Evolutionary conservation across 169 alveolate species (phyloP), one percentile per base, ranked within the genome.

Genomic region (Cryptosporidium andersoni): DNA sequence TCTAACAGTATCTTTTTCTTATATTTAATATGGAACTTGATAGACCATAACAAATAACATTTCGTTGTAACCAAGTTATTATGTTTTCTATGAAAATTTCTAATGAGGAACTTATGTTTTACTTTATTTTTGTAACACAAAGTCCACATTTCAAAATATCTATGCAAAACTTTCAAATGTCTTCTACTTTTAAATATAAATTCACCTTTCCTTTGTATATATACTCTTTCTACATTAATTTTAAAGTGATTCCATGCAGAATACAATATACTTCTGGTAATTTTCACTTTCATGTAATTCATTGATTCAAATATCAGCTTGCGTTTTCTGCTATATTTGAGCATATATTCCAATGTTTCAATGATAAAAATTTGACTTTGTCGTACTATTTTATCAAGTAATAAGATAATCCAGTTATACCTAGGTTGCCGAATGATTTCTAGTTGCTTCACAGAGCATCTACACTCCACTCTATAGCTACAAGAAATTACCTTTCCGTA

Each of bases 21-120:
- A 11, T 74, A 58, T 3, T 25, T 6, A 12, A 47, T 74, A 34
- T 74, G 42, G 43, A 14, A 74, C 25, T 74, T 74, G 40, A 74
- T 74, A 7, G 63, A 60, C 85, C 85, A 74, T 16, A 74, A 58
- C 11, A 74, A 74, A 36, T 56, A 74, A 60, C 85, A 74, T 48
- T 74, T 74, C 11, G 45, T 48, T 64, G 3, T 55, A 40, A 74
- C 43, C 25, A 48, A 58, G 9, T 40, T 39, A 0, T 64, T 60
- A 42, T 74, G 60, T 16, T 39, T 74, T 4, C 3, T 25, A 25
- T 49, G n/a, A 39, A 74, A 58, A 4, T 42, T 16, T 40, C 60
- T 47, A 8, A 74, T 36, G 36, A 74, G 55, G 6, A 16, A 14
- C 5, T 43, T 42, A 47, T 74, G 25, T 43, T 68, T 55, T 37